Conservation (phyloP, 345 rosid genomes). For the Moricandia arvensis region DNA sequence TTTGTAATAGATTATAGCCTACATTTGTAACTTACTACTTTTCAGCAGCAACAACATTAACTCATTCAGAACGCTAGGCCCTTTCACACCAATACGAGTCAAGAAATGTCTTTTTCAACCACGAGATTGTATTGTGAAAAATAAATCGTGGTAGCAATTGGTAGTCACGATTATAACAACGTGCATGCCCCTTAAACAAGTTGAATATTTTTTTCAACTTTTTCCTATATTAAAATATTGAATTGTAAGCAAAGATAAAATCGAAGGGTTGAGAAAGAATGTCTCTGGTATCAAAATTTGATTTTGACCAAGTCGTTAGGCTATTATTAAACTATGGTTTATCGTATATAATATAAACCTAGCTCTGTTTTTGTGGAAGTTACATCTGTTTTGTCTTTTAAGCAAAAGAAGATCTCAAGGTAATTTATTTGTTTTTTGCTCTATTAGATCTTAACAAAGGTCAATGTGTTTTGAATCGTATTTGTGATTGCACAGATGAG, state of each 20-base stretch:
- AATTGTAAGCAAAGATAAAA: background rate
- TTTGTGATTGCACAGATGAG: constrained; percentile 43
- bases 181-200: constrained; percentile 16
- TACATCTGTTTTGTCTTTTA: constrained; percentile 11
- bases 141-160: constrained; percentile 25
- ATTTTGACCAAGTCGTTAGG: constrained; percentile 31
- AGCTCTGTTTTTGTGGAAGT: constrained; percentile 22
- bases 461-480: background rate
- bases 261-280: constrained; percentile 36
- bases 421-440: constrained; percentile 13
- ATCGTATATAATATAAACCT: background rate
- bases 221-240: background rate
- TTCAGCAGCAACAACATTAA: too few relatives aligned
- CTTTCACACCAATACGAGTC: background rate
- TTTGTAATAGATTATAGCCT: too few relatives aligned
- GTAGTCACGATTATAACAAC: constrained; percentile 33
- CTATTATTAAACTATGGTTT: constrained; percentile 35
- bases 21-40: too few relatives aligned
- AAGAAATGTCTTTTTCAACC: constrained; percentile 12
- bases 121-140: constrained; percentile 15
- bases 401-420: constrained; percentile 24
- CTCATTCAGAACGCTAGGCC: too few relatives aligned
- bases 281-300: constrained; percentile 24
- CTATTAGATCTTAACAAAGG: background rate
- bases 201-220: constrained; percentile 2